Conservation (phyloP, 2,329 filamentous ascomycete genomes). For the Endothia cerciana region DNA sequence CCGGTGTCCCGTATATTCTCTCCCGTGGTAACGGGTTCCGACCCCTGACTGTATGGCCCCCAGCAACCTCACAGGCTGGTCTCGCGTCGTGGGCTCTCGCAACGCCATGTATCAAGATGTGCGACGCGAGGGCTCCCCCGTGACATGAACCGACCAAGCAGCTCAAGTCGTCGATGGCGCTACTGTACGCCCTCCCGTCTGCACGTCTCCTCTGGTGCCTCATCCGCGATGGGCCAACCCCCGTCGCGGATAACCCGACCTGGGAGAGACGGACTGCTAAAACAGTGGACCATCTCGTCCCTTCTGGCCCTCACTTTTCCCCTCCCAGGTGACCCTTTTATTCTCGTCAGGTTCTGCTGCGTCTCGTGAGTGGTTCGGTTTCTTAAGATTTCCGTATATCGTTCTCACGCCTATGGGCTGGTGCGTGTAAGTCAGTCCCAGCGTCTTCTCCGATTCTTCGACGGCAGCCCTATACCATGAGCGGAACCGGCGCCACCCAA, state of each 20-base stretch:
- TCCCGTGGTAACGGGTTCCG: too few relatives aligned
- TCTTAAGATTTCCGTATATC: too few relatives aligned
- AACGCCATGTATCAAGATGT: too few relatives aligned
- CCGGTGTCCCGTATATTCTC: too few relatives aligned
- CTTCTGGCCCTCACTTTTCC: neutral
- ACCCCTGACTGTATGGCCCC: too few relatives aligned
- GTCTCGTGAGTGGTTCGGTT: too few relatives aligned
- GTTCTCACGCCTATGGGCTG: too few relatives aligned
- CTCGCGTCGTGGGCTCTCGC: too few relatives aligned
- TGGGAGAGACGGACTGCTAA: too few relatives aligned
- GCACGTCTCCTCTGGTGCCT: neutral
- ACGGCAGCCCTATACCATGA: neutral
- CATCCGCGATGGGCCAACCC: constrained; percentile 13
- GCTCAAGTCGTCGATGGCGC: neutral
- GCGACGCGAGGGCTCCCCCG: too few relatives aligned
- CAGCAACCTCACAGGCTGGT: too few relatives aligned
- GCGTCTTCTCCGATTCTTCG: neutral
- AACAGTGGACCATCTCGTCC: neutral
- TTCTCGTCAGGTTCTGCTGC: neutral
- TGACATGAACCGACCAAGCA: neutral
- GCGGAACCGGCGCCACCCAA: neutral
- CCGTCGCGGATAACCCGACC: neutral
- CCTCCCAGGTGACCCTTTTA: neutral
- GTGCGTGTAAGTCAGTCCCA: neutral
- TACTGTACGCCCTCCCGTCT: neutral